A percentile compares a stretch with the other conserved stretches of the same genome.
phyloP scores from a whole-genome alignment of 805 yeast genomes.

The Metschnikowia gelsemii region DNA sequence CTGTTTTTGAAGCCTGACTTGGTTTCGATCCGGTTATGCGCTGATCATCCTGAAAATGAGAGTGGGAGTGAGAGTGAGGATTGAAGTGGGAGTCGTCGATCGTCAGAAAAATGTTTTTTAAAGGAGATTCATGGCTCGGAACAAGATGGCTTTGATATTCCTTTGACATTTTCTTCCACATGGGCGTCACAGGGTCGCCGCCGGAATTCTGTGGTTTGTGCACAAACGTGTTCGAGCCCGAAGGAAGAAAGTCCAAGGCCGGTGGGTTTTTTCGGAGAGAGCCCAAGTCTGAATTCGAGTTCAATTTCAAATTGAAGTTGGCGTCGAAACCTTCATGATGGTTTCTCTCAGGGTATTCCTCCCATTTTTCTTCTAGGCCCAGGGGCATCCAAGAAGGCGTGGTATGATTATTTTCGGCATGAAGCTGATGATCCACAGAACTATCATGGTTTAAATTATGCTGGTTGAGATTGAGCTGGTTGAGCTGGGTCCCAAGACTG shows the following conservation, averaged over 20 bases:
- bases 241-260: slow-evolving; percentile 22
- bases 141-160: slow-evolving; percentile 27
- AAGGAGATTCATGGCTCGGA: slow-evolving; percentile 23
- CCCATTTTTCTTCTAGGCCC: slow-evolving; percentile 39
- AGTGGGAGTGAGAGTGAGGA: not conserved
- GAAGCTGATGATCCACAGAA: not conserved
- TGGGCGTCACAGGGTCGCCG: slow-evolving; percentile 14
- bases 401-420: slow-evolving; percentile 9
- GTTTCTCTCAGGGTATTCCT: slow-evolving; percentile 9
- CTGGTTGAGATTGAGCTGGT: not conserved
- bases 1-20: slow-evolving; percentile 16
- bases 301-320: too few species aligned
- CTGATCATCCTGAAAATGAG: not conserved
- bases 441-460: not conserved
- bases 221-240: slow-evolving; percentile 31
- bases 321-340: too few species aligned
- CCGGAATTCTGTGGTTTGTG: slow-evolving; percentile 26
- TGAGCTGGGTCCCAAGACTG: not conserved
- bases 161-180: slow-evolving; percentile 35
- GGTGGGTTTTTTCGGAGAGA: too few species aligned
- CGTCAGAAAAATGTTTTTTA: slow-evolving; percentile 33
- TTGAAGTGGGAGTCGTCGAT: slow-evolving; percentile 18
- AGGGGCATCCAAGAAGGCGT: slow-evolving; percentile 48
- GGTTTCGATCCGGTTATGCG: not conserved
- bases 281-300: too few species aligned